phyloP scores from a whole-genome alignment of 1,284 basidiomycete genomes.

The Melanopsichium pennsylvanicum region DNA sequence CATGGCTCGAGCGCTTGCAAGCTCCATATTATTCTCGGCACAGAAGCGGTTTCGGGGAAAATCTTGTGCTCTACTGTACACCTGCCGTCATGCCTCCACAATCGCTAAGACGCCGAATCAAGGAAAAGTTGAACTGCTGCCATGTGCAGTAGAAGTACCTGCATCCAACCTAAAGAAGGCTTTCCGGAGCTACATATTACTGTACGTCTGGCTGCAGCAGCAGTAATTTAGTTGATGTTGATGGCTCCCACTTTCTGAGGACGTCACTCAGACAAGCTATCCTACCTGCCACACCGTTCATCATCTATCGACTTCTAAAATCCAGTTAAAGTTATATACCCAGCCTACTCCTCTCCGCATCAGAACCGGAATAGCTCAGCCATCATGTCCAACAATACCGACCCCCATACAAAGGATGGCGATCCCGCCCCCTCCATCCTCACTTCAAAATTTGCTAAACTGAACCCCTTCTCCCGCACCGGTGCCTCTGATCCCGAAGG shows the following conservation, averaged over 20 bases:
- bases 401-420: slow-evolving; percentile 40
- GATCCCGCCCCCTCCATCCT: slow-evolving; percentile 33
- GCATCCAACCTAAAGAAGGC: no score
- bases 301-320: no score
- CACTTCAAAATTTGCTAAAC: slow-evolving; percentile 48
- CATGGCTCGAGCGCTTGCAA: slow-evolving; percentile 1
- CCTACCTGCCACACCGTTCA: no score
- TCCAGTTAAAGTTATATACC: no score
- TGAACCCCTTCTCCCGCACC: slow-evolving; percentile 53
- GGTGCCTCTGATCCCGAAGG: slow-evolving; percentile 40
- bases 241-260: no score
- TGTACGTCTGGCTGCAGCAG: no score
- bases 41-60: neutral
- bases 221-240: no score
- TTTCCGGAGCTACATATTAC: no score
- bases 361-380: no score
- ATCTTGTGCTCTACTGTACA: no score
- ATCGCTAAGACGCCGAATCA: neutral
- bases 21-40: neutral
- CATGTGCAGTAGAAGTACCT: neutral
- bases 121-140: slow-evolving; percentile 1
- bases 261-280: no score
- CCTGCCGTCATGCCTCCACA: slow-evolving; percentile 15
- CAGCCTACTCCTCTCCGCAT: no score
- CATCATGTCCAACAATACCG: slow-evolving; percentile 24